Evolutionary conservation across 257 asterid genomes (phyloP), one percentile per base, ranked within the genome.

Genomic region (Solanum habrochaites): DNA sequence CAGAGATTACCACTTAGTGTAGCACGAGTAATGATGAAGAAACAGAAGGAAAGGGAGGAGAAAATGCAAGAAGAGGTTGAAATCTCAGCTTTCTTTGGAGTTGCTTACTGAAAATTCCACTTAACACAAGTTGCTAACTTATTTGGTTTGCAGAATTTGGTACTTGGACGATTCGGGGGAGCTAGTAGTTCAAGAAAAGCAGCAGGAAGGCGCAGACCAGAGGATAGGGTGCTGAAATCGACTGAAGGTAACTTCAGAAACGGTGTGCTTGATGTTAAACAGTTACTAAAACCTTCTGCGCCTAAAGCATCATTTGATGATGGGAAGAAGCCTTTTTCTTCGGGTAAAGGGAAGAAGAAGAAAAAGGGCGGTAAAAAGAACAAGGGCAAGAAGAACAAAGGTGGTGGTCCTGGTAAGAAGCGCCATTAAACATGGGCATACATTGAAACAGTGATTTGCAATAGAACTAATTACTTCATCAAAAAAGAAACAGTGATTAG

Each of bases 1-100:
- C 98, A 95, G 90, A 90, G 98, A 42, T 86, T 95, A 85, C 98
- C 99, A 7, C 96, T 97, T n/a, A 94, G 98, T 82, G 96, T 97
- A 31, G 98, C 98, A 16, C 91, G 94, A 84, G 92, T 91, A 74
- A 43, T 87, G 84, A 95, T 95, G 98, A 95, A 95, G 96, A 94
- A 93, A 49, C 98, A 94, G 88, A 93, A 94, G 90, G 96, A 94
- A 88, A 92, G 97, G 90, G 98, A 95, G 64, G 93, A 90, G 78
- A 93, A 93, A 89, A 8, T 83, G 89, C 93, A 75, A 72, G 89
- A 92, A 86, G 98, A 97, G 98, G 99, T 95, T 81, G 29, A 47
- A 15, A 45, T 25, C 81, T 45, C 87, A 60, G 11, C 81, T 60
- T 67, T 62, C 43, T 39, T 71, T 23, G 56, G 11, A 62, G 25